Conservation (phyloP, 768 basidiomycete species). For the Kwoniella newhampshirensis region DNA sequence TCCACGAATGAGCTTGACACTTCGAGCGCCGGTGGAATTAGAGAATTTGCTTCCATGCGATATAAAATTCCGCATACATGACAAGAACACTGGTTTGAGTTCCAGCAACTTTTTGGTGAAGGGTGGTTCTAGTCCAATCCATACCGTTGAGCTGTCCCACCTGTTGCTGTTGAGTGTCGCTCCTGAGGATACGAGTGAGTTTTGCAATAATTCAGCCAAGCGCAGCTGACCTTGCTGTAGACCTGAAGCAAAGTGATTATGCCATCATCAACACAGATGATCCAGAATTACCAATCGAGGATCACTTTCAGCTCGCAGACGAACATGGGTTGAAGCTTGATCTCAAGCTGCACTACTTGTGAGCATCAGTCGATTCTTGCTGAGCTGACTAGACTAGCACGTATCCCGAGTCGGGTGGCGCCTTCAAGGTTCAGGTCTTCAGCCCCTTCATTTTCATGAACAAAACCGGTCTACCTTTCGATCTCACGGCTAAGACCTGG, state of each 20-base stretch:
- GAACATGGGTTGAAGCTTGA: conserved; percentile 71
- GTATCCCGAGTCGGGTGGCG: conserved; percentile 86
- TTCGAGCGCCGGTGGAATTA: conserved; percentile 89
- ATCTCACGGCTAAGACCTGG: conserved; percentile 62
- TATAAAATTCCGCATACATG: conserved; percentile 91
- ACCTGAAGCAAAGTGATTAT: conserved; percentile 90
- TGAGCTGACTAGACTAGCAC: conserved; percentile 35
- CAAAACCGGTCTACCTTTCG: conserved; percentile 84
- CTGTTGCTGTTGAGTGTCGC: conserved; percentile 81
- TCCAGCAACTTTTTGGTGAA: conserved; percentile 90
- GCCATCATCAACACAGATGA: conserved; percentile 95
- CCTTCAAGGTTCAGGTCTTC: conserved; percentile 94
- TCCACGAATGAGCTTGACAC: conserved; percentile 77
- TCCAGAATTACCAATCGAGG: conserved; percentile 83
- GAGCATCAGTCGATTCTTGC: conserved; percentile 60
- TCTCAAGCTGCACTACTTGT: conserved; percentile 87
- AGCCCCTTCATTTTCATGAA: conserved; percentile 86
- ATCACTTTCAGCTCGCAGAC: conserved; percentile 71
- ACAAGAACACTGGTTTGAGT: conserved; percentile 90
- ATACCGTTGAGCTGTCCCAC: conserved; percentile 88
- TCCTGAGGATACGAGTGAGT: conserved; percentile 82
- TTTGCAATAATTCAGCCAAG: not conserved
- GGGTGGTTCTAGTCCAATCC: conserved; percentile 93
- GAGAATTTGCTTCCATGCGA: conserved; percentile 95
- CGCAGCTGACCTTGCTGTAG: conserved; percentile 55